A percentile compares a stretch with the other conserved stretches of the same genome.
phyloP scores from a whole-genome alignment of 805 yeast genomes.

The Nakazawaea laoshanensis region DNA sequence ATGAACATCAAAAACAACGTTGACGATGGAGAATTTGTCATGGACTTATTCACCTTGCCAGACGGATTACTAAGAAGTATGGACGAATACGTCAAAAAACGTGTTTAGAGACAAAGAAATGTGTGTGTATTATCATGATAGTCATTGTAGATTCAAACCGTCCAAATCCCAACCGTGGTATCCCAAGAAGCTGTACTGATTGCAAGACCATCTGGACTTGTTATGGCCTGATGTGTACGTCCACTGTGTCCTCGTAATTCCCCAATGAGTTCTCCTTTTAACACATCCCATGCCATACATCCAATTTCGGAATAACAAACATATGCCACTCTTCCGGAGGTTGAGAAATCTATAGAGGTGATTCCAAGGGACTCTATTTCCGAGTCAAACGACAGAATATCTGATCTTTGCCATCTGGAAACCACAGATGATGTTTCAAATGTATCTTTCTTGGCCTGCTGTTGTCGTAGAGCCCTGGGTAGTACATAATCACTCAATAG shows the following conservation, averaged over 20 bases:
- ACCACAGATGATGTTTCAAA: background rate
- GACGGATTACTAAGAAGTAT: slow-evolving; percentile 84
- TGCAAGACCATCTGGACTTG: slow-evolving; percentile 69
- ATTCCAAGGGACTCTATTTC: slow-evolving; percentile 58
- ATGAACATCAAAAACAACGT: slow-evolving; percentile 94
- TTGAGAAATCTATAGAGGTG: slow-evolving; percentile 61
- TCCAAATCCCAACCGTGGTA: slow-evolving; percentile 61
- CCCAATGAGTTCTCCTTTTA: slow-evolving; percentile 59
- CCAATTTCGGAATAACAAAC: slow-evolving; percentile 71
- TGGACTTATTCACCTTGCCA: slow-evolving; percentile 91
- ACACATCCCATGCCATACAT: slow-evolving; percentile 70
- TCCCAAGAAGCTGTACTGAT: slow-evolving; percentile 82
- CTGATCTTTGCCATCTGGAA: background rate
- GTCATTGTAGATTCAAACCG: background rate
- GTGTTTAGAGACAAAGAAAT: slow-evolving; percentile 19
- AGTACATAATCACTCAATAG: slow-evolving; percentile 43
- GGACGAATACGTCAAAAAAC: slow-evolving; percentile 89
- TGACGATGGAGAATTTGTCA: slow-evolving; percentile 94
- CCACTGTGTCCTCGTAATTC: slow-evolving; percentile 48
- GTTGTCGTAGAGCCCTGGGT: slow-evolving; percentile 10
- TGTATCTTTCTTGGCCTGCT: background rate
- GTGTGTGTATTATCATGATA: background rate
- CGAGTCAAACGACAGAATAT: slow-evolving; percentile 1
- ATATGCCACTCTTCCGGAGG: slow-evolving; percentile 66
- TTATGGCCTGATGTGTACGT: slow-evolving; percentile 52